Conservation (phyloP, 1,139 yeast genomes). For the Geotrichum restrictum region DNA sequence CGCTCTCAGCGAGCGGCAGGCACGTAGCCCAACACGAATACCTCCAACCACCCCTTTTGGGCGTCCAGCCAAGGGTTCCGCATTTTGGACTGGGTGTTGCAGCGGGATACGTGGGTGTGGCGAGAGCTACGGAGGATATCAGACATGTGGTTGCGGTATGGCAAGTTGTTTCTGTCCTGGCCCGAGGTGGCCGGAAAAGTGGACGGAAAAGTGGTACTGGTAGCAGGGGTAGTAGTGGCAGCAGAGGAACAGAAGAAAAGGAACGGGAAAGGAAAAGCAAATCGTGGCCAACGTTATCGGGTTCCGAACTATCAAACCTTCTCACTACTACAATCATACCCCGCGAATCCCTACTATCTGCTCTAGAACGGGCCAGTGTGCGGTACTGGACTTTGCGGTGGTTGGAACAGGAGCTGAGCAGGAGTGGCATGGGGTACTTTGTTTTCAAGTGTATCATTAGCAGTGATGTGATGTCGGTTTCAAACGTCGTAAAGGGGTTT, state of each 20-base stretch:
- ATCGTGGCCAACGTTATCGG: neutral
- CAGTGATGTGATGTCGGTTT: slow-evolving; percentile 25
- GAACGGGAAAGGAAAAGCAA: too few species aligned
- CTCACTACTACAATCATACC: neutral
- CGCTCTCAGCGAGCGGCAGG: slow-evolving; percentile 13
- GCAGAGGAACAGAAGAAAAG: too few species aligned
- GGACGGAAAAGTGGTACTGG: too few species aligned
- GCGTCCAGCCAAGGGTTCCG: slow-evolving; percentile 12
- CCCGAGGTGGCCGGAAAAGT: neutral
- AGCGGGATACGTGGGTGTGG: slow-evolving; percentile 27
- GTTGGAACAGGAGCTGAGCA: slow-evolving; percentile 27
- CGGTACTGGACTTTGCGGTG: slow-evolving; percentile 25
- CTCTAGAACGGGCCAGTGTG: slow-evolving; percentile 14
- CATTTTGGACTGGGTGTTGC: slow-evolving; percentile 29
- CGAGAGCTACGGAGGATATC: slow-evolving; percentile 28
- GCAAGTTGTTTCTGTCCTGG: slow-evolving; percentile 16
- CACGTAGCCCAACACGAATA: slow-evolving; percentile 12
- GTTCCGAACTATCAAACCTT: neutral
- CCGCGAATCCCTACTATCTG: neutral
- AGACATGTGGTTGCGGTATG: slow-evolving; percentile 26
- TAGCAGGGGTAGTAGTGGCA: too few species aligned
- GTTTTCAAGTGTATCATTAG: slow-evolving; percentile 31
- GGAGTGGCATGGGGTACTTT: slow-evolving; percentile 22
- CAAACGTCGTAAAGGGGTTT: slow-evolving; percentile 29
- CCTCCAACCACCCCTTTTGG: slow-evolving; percentile 3